Evolutionary conservation across 2,329 filamentous ascomycete species (phyloP).

Genomic region (Aspergillus clavatus): DNA sequence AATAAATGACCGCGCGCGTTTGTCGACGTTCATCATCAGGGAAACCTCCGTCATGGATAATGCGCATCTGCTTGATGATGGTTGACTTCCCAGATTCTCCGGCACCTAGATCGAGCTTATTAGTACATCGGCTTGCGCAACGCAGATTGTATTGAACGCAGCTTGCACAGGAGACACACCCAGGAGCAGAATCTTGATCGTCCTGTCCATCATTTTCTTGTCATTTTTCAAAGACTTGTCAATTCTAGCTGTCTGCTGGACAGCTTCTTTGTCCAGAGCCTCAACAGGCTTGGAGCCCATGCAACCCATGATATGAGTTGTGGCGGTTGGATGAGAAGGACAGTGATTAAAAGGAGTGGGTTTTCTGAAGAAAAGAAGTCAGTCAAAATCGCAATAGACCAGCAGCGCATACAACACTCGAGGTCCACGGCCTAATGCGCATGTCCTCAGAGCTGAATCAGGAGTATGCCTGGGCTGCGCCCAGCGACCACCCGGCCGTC

Average conservation of each 20-base stretch:
- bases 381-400: constrained; percentile 1
- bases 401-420: background rate
- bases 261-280: constrained; percentile 38
- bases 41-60: constrained; percentile 93
- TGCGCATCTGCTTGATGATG: constrained; percentile 97
- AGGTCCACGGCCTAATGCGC: background rate
- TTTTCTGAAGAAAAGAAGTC: constrained; percentile 1
- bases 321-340: constrained; percentile 6
- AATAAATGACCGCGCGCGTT: constrained; percentile 93
- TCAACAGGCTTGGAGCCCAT: constrained; percentile 40
- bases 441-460: constrained; percentile 13
- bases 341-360: background rate
- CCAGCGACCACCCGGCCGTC: constrained; percentile 7
- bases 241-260: constrained; percentile 59
- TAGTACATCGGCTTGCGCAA: background rate
- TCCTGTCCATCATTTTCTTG: constrained; percentile 77
- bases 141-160: background rate
- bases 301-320: constrained; percentile 39
- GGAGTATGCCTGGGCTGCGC: constrained; percentile 9
- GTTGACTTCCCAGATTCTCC: constrained; percentile 96
- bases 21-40: constrained; percentile 83
- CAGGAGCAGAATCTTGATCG: constrained; percentile 89
- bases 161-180: constrained; percentile 54
- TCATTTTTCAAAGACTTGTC: constrained; percentile 81
- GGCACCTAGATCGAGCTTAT: constrained; percentile 58